Conservation (phyloP, 305 asterid species). For the Salvia sclarea region DNA sequence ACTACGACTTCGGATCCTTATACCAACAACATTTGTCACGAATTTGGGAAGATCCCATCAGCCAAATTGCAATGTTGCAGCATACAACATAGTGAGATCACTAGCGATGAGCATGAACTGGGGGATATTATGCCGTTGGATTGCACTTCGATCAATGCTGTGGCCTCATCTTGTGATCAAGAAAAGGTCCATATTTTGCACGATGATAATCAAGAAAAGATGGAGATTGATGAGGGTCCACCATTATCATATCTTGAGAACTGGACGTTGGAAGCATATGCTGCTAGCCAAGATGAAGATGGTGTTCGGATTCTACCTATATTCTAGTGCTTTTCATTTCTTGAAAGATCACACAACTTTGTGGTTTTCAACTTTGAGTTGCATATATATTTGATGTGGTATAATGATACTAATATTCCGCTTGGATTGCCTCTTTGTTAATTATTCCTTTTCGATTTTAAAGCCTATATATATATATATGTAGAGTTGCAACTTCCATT, state of each 20-base stretch:
- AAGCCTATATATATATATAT: neutral
- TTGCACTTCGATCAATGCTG: slow-evolving; percentile 1
- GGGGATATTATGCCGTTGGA: slow-evolving; percentile 43
- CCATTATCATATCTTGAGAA: slow-evolving; percentile 68
- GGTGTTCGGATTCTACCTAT: slow-evolving; percentile 45
- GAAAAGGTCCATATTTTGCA: slow-evolving; percentile 30
- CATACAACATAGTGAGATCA: slow-evolving; percentile 16
- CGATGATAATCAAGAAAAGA: slow-evolving; percentile 30
- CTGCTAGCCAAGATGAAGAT: slow-evolving; percentile 49
- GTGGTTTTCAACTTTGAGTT: slow-evolving; percentile 4
- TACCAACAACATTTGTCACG: neutral
- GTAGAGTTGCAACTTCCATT: no score
- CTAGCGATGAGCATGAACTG: slow-evolving; percentile 35
- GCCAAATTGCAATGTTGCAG: neutral
- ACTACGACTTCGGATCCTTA: neutral
- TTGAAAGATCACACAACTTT: neutral
- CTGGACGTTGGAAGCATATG: slow-evolving; percentile 73
- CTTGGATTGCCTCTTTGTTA: neutral
- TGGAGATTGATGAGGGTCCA: slow-evolving; percentile 34
- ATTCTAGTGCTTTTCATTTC: slow-evolving; percentile 32
- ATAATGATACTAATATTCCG: no score
- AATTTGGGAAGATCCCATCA: neutral
- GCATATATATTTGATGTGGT: neutral
- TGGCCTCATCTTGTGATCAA: slow-evolving; percentile 25
- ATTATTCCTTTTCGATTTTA: neutral